These are phyloP conservation scores for Sclerotinia nivalis DNA, from an alignment of 2,329 filamentous ascomycete genomes.

Conservation along the genomic window DNA sequence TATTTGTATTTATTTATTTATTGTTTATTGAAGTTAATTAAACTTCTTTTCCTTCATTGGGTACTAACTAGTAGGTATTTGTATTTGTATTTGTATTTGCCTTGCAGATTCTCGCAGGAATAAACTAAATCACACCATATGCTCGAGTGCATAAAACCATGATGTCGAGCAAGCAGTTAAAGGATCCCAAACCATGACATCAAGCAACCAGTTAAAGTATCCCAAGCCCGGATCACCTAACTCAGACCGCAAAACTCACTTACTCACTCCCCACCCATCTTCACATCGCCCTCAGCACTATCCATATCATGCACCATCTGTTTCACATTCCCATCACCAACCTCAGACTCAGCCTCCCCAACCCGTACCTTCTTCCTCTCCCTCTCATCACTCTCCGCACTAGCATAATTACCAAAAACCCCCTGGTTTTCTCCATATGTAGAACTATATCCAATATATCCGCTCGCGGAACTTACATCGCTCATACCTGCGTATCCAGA, in stretches of 20 bases:
- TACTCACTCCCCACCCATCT: background rate
- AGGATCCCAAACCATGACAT: too few relatives aligned
- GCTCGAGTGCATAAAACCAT: too few relatives aligned
- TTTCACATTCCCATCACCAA: background rate
- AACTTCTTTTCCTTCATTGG: too few relatives aligned
- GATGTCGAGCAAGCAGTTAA: too few relatives aligned
- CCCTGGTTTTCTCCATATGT: background rate
- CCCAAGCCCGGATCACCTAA: background rate
- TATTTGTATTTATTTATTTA: too few relatives aligned
- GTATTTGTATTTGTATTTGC: too few relatives aligned
- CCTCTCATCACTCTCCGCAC: background rate
- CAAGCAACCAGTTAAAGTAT: too few relatives aligned
- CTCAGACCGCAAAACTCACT: too few relatives aligned
- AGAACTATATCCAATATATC: background rate
- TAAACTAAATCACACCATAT: too few relatives aligned
- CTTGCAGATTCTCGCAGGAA: too few relatives aligned
- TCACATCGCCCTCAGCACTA: background rate
- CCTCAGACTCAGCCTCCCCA: rapidly evolving
- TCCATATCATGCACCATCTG: background rate
- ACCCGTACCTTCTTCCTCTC: background rate
- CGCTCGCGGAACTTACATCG: background rate
- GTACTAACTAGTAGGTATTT: too few relatives aligned
- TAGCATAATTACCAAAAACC: background rate
- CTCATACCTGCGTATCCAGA: rapidly evolving
- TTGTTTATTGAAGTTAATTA: too few relatives aligned